Evolutionary conservation across 2,329 filamentous ascomycete species (phyloP).

Genomic region (Xylariomycetidae sp.): DNA sequence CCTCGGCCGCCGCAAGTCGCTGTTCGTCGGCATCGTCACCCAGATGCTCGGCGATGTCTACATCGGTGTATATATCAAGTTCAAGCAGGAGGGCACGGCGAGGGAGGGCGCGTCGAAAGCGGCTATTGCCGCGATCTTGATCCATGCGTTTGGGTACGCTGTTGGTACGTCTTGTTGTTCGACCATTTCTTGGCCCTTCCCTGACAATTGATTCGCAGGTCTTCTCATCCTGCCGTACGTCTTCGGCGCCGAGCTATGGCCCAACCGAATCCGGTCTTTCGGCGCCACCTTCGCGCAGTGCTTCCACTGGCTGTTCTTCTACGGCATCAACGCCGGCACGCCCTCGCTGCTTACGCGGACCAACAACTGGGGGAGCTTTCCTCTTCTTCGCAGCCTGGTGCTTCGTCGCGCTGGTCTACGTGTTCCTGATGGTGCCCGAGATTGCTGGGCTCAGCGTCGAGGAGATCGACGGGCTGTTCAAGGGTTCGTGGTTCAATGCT

Average conservation of each 20-base stretch:
- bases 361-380: slow-evolving; percentile 37
- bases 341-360: slow-evolving; percentile 29
- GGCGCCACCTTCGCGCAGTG: slow-evolving; percentile 32
- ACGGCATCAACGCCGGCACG: slow-evolving; percentile 28
- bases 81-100: slow-evolving; percentile 16
- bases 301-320: slow-evolving; percentile 39
- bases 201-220: slow-evolving; percentile 11
- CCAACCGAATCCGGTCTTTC: slow-evolving; percentile 38
- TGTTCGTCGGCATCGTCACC: slow-evolving; percentile 1
- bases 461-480: slow-evolving; percentile 27
- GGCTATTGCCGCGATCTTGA: slow-evolving; percentile 37
- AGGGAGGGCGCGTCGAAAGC: slow-evolving; percentile 26
- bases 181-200: not conserved
- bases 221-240: slow-evolving; percentile 37
- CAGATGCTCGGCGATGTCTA: slow-evolving; percentile 1
- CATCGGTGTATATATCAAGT: slow-evolving; percentile 2
- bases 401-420: slow-evolving; percentile 30
- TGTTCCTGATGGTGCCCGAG: slow-evolving; percentile 34
- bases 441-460: slow-evolving; percentile 28
- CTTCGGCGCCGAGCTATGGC: slow-evolving; percentile 38
- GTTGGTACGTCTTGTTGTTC: slow-evolving; percentile 22
- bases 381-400: slow-evolving; percentile 36
- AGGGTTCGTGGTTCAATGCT: slow-evolving; percentile 17
- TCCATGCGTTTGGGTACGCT: slow-evolving; percentile 39
- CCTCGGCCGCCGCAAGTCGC: slow-evolving; percentile 1